Conservation (phyloP, 75 land plant genomes). For the Sequoia sempervirens region DNA sequence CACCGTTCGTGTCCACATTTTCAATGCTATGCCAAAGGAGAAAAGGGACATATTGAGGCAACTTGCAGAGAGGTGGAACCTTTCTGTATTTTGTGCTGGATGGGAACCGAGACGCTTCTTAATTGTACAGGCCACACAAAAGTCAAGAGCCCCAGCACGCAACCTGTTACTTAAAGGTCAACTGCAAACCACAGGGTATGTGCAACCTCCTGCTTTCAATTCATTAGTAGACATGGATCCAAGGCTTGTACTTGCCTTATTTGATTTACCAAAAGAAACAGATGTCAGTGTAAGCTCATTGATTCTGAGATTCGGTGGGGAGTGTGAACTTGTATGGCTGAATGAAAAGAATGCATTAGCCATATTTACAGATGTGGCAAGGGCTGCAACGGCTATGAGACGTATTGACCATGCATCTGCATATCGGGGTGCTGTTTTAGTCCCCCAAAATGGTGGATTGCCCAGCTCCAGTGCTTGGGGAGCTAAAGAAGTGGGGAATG, state of each 20-base stretch:
- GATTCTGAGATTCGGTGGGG: conserved; percentile 94
- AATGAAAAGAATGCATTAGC: conserved; percentile 97
- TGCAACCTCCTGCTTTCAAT: conserved; percentile 57
- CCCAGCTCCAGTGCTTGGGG: conserved; percentile 21
- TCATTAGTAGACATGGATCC: conserved; percentile 93
- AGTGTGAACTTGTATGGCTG: conserved; percentile 96
- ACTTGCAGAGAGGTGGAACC: conserved; percentile 95
- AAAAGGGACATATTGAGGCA: conserved; percentile 77
- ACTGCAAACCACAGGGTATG: conserved; percentile 16
- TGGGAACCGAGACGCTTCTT: conserved; percentile 91
- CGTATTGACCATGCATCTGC: conserved; percentile 85
- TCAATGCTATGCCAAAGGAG: conserved; percentile 68
- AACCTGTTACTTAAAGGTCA: conserved; percentile 42
- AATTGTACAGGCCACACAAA: conserved; percentile 73
- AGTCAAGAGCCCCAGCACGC: conserved; percentile 72
- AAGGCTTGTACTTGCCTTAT: conserved; percentile 77
- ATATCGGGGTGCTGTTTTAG: conserved; percentile 71
- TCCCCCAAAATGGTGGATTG: conserved; percentile 21
- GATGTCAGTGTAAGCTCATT: conserved; percentile 65
- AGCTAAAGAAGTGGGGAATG: conserved; percentile 14
- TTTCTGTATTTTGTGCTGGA: conserved; percentile 67
- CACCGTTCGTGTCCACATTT: conserved; percentile 72
- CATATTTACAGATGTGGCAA: conserved; percentile 76
- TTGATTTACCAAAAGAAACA: conserved; percentile 91
- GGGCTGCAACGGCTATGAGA: conserved; percentile 94